Evolutionary conservation across 163 green algal species (phyloP).

Genomic region (Volvox carteri): DNA sequence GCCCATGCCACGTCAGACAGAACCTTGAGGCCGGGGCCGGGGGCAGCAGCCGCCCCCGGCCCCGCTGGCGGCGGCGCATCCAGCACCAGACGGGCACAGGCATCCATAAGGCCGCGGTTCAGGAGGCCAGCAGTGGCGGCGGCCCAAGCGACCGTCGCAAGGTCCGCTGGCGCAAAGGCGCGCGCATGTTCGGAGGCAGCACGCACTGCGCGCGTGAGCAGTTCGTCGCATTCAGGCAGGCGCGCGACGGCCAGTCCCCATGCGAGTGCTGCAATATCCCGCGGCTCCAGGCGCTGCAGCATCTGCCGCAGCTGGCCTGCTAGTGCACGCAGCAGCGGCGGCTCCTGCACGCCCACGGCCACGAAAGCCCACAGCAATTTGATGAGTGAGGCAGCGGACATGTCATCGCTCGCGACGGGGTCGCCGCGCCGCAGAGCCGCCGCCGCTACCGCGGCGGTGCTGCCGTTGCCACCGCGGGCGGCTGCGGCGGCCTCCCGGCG

Average conservation of each 20-base stretch:
- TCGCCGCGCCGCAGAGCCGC: background rate
- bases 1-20: slow-evolving; percentile 42
- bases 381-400: slow-evolving; percentile 25
- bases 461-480: background rate
- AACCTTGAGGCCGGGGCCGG: background rate
- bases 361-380: slow-evolving; percentile 59
- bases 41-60: background rate
- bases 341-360: slow-evolving; percentile 28
- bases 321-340: slow-evolving; percentile 23
- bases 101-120: background rate
- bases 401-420: background rate
- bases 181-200: background rate
- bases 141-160: slow-evolving; percentile 18
- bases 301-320: background rate
- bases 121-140: slow-evolving; percentile 8
- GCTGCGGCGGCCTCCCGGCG: slow-evolving; percentile 13
- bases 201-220: background rate
- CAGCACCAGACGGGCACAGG: background rate
- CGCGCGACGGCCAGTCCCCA: slow-evolving; percentile 49
- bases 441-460: background rate
- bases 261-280: slow-evolving; percentile 43
- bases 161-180: slow-evolving; percentile 5
- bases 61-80: background rate
- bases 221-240: slow-evolving; percentile 27
- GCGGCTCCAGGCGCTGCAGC: slow-evolving; percentile 36